Base-by-base conservation (phyloP, 345 rosid genomes). In the Eucalyptus dawsonii region DNA sequence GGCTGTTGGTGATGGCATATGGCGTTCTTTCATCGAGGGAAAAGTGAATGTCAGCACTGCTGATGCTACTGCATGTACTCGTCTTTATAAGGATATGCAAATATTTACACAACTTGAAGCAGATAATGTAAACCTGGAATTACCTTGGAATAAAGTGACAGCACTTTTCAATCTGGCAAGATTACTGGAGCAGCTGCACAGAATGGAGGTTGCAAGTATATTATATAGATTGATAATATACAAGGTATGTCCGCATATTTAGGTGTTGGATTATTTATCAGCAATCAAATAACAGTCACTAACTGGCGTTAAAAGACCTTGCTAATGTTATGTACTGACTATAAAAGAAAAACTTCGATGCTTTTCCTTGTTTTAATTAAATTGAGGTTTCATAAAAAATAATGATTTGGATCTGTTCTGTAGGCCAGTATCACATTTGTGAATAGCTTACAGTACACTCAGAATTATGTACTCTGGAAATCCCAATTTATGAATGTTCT, bases 1-100 rank as follows among this genome's bases (percentile, higher is more conserved):
- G 95, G 99, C 99, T 90, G 92, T 96, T 89, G 99, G 99, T 86
- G 96, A 95, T 94, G 99, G 99, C 89, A 93, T 97, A 92, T 97
- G 99, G 99, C 89, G 89, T 91, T 88, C 91, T 86, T 93, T 97
- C 89, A 94, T 97, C 80, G 97, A 94, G 86, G 92, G 91, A 67
- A 92, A 93, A 91, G 94, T 89, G 83, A 96, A 95, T 87, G 67
- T 90, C 86, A 87, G 91, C 50, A 76, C 93, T 80, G 90, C 92
- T 92, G 95, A 94, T 92, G 95, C 91, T 14, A 89, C 94, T 91
- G 93, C 94, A 88, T 93, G 97, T 86, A 88, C 93, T 91, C 92
- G 88, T 86, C 94, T 94, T 80, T 94, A 93, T 93, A 97, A 95
- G 93, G 97, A 98, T 88, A 91, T 95, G 92, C 94, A 93, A 72